phyloP scores from a whole-genome alignment of 164 flowering plant genomes.

The Piper betle region DNA sequence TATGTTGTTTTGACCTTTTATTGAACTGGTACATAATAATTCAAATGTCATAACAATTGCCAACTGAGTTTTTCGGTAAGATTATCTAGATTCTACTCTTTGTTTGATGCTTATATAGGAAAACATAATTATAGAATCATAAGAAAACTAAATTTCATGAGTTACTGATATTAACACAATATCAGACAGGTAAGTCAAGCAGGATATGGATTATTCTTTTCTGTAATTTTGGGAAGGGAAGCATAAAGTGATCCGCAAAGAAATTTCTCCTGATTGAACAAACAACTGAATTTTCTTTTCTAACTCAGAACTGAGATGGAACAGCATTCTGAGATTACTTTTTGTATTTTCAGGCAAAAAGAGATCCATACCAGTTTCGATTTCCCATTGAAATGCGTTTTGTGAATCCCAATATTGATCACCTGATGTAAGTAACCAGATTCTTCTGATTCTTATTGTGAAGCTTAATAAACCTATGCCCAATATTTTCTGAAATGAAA shows the following conservation, averaged over 20 bases:
- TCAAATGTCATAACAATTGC: not conserved
- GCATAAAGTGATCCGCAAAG: too few species aligned
- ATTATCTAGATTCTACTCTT: not conserved
- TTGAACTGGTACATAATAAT: too few species aligned
- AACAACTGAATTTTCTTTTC: too few species aligned
- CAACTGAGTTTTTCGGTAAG: not conserved
- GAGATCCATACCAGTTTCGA: slow-evolving; percentile 92
- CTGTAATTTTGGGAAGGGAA: too few species aligned
- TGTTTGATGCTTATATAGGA: too few species aligned
- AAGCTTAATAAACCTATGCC: not conserved
- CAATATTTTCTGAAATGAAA: too few species aligned
- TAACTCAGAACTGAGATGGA: too few species aligned
- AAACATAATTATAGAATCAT: too few species aligned
- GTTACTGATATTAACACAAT: not conserved
- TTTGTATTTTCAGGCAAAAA: slow-evolving; percentile 67
- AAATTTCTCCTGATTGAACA: too few species aligned
- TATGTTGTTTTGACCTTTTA: slow-evolving; percentile 20
- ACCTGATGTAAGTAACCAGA: slow-evolving; percentile 58
- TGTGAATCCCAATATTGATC: slow-evolving; percentile 87
- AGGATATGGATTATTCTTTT: not conserved
- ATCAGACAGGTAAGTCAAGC: not conserved
- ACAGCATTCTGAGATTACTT: not conserved
- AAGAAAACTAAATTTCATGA: not conserved
- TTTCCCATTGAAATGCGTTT: slow-evolving; percentile 99
- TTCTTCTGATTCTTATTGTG: not conserved